phyloP scores from a whole-genome alignment of 306 rosid species.

The Luffa aegyptiaca region DNA sequence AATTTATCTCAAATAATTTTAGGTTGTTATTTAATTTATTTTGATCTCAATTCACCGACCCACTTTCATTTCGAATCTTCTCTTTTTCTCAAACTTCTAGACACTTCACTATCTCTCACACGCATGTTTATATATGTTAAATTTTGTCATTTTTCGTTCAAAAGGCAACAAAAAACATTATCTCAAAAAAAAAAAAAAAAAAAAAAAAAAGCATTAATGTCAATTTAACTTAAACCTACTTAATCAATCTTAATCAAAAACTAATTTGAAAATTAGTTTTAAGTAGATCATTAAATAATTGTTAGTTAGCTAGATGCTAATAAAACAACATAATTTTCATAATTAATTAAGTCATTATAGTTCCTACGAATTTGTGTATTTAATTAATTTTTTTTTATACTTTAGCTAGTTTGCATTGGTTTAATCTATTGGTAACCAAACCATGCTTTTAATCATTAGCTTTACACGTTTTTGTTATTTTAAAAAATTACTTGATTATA shows the following conservation, averaged over 20 bases:
- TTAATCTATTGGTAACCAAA: neutral
- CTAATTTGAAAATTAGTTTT: neutral
- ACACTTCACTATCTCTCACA: neutral
- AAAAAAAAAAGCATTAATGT: neutral
- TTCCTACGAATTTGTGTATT: neutral
- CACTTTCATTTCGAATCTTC: neutral
- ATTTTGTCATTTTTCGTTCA: neutral
- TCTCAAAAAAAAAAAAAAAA: no score
- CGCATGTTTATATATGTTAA: neutral
- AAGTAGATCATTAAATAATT: neutral
- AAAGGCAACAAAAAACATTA: neutral
- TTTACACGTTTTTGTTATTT: no score
- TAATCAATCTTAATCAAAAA: neutral
- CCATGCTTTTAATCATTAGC: no score
- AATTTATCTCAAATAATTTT: no score
- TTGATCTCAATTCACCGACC: no score
- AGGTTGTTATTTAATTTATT: no score
- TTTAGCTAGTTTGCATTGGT: neutral
- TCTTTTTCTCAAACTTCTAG: no score
- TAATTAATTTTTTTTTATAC: neutral
- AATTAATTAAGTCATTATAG: neutral
- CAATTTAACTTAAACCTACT: neutral
- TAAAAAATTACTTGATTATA: no score
- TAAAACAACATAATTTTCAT: neutral
- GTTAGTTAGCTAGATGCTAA: neutral